Evolutionary conservation across 2,329 filamentous ascomycete genomes (phyloP).

Genomic region (Microsporum ferrugineum): DNA sequence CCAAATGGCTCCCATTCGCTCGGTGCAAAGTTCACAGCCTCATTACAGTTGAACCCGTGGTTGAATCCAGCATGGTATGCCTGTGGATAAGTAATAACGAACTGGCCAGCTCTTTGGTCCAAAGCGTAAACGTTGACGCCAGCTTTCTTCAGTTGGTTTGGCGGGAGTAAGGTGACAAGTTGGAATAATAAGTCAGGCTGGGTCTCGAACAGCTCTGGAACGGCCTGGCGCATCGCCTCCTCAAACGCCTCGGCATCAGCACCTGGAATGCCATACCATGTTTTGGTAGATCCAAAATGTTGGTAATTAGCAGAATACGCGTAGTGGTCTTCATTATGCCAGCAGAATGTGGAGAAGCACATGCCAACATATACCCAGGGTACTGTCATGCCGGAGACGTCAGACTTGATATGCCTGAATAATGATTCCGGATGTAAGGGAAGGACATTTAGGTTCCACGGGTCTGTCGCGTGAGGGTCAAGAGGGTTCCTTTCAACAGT

Average conservation of each 20-base stretch:
- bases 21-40: slow-evolving; percentile 96
- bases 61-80: slow-evolving; percentile 98
- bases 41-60: slow-evolving; percentile 97
- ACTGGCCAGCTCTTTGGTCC: slow-evolving; percentile 91
- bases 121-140: slow-evolving; percentile 86
- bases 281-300: slow-evolving; percentile 95
- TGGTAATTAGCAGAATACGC: slow-evolving; percentile 97
- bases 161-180: slow-evolving; percentile 87
- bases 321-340: slow-evolving; percentile 98
- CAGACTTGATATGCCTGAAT: slow-evolving; percentile 94
- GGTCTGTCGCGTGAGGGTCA: slow-evolving; percentile 75
- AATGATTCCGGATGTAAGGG: slow-evolving; percentile 84
- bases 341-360: slow-evolving; percentile 99
- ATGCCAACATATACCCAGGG: slow-evolving; percentile 99
- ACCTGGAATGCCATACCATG: slow-evolving; percentile 95
- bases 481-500: slow-evolving; percentile 83
- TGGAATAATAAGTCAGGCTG: slow-evolving; percentile 95
- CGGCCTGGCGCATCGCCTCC: slow-evolving; percentile 83
- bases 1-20: slow-evolving; percentile 91
- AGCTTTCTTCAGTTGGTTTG: slow-evolving; percentile 83
- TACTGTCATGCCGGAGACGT: slow-evolving; percentile 98
- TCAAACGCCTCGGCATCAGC: slow-evolving; percentile 93
- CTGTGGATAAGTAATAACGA: slow-evolving; percentile 92
- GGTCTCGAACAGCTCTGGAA: slow-evolving; percentile 91
- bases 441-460: slow-evolving; percentile 91